Evolutionary conservation across 805 yeast genomes (phyloP).

Genomic region (Ogataea trehalophila): DNA sequence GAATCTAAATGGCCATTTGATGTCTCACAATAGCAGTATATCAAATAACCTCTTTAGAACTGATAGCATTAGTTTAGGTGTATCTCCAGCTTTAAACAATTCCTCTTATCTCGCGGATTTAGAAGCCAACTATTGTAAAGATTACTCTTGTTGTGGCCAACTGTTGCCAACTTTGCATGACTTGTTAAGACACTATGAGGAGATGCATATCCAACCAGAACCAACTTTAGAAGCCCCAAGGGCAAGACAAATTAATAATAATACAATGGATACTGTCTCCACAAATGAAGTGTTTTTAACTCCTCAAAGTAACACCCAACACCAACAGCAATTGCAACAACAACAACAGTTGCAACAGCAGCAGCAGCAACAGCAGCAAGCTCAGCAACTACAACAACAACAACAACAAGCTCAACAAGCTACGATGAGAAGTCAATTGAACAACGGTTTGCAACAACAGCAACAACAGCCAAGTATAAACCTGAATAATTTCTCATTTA

Average conservation of each 20-base stretch:
- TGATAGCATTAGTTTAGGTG: constrained; percentile 31
- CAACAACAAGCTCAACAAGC: constrained; percentile 3
- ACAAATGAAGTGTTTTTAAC: constrained; percentile 85
- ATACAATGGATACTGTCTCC: constrained; percentile 76
- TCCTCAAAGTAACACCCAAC: constrained; percentile 19
- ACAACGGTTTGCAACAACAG: constrained; percentile 11
- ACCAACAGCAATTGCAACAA: constrained; percentile 8
- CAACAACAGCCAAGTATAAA: constrained; percentile 13
- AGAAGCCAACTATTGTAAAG: constrained; percentile 95
- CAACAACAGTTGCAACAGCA: background rate
- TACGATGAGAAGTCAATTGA: too few relatives aligned
- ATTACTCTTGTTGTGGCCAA: constrained; percentile 94
- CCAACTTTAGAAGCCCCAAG: constrained; percentile 38
- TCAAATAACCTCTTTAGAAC: constrained; percentile 23
- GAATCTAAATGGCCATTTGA: constrained; percentile 1
- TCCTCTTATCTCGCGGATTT: constrained; percentile 85
- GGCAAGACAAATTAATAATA: constrained; percentile 44
- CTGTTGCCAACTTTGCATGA: constrained; percentile 91
- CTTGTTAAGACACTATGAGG: constrained; percentile 89
- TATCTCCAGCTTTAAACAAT: constrained; percentile 63
- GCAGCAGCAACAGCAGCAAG: background rate
- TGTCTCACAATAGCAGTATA: constrained; percentile 8
- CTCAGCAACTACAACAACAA: constrained; percentile 2
- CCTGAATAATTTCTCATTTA: constrained; percentile 20
- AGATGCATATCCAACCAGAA: constrained; percentile 74